These are phyloP conservation scores for Zygosaccharomyces siamensis DNA, from an alignment of 805 yeast genomes.

Conservation along the genomic window DNA sequence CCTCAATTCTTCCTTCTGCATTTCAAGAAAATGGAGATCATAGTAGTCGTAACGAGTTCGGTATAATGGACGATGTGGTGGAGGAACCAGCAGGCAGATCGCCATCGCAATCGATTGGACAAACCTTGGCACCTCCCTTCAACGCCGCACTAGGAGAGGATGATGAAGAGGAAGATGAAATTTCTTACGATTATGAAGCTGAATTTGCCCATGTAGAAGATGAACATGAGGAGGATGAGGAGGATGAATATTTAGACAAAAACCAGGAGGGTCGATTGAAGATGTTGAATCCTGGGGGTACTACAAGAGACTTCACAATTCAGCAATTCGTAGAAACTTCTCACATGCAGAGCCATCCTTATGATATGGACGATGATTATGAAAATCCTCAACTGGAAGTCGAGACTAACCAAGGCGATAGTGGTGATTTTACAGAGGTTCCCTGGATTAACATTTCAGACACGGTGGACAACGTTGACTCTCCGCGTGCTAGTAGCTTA, in stretches of 20 bases:
- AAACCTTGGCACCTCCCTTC: slow-evolving; percentile 1
- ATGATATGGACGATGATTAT: slow-evolving; percentile 23
- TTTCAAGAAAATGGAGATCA: slow-evolving; percentile 31
- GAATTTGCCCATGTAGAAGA: slow-evolving; percentile 34
- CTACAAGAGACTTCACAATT: slow-evolving; percentile 14
- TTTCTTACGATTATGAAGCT: slow-evolving; percentile 36
- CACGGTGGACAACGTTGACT: slow-evolving; percentile 15
- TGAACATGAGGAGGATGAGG: slow-evolving; percentile 24
- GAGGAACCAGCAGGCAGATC: slow-evolving; percentile 1
- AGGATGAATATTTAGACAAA: slow-evolving; percentile 20
- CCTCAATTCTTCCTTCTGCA: slow-evolving; percentile 19
- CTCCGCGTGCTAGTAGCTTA: slow-evolving; percentile 15
- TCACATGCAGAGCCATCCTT: slow-evolving; percentile 19
- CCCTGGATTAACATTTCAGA: slow-evolving; percentile 17
- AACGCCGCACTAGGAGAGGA: background rate
- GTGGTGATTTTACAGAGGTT: slow-evolving; percentile 16
- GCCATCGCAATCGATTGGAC: background rate
- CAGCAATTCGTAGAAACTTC: slow-evolving; percentile 27
- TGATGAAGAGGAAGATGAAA: slow-evolving; percentile 30
- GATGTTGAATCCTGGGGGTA: slow-evolving; percentile 5
- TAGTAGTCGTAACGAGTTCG: slow-evolving; percentile 2
- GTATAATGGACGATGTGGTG: background rate
- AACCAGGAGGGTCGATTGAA: slow-evolving; percentile 14
- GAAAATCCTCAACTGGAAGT: slow-evolving; percentile 38
- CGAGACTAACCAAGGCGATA: slow-evolving; percentile 31